Conservation (phyloP, 345 rosid genomes). For the Populus simonii region DNA sequence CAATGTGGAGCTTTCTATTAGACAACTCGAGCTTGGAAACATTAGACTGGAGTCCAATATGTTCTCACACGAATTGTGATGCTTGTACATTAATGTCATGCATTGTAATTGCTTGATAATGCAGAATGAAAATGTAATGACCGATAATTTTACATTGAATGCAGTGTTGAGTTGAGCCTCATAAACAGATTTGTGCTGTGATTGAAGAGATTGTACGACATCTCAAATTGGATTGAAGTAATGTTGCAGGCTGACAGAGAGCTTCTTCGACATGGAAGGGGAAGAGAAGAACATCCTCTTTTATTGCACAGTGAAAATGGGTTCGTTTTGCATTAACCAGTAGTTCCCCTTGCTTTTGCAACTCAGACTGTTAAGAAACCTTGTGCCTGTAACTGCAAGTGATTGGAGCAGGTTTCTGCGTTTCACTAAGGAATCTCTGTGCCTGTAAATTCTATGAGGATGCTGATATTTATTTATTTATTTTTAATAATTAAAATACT, state of each 20-base stretch:
- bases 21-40: background rate
- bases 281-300: background rate
- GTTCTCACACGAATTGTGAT: background rate
- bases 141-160: background rate
- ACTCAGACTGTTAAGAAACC: background rate
- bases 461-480: too few species aligned
- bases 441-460: background rate
- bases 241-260: background rate
- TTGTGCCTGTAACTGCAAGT: background rate
- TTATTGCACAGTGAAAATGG: background rate
- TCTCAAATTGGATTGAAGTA: background rate
- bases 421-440: background rate
- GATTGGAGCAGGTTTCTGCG: background rate
- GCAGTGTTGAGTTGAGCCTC: background rate
- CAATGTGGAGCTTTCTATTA: background rate
- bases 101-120: background rate
- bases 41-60: background rate
- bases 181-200: background rate
- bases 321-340: background rate
- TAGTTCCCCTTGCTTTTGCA: background rate
- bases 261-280: background rate
- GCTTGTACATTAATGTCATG: background rate
- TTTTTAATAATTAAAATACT: too few species aligned
- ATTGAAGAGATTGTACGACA: background rate
- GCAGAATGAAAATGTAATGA: background rate